Evolutionary conservation across 176 grass and related monocot species (phyloP).

Genomic region (Olyra latifolia): DNA sequence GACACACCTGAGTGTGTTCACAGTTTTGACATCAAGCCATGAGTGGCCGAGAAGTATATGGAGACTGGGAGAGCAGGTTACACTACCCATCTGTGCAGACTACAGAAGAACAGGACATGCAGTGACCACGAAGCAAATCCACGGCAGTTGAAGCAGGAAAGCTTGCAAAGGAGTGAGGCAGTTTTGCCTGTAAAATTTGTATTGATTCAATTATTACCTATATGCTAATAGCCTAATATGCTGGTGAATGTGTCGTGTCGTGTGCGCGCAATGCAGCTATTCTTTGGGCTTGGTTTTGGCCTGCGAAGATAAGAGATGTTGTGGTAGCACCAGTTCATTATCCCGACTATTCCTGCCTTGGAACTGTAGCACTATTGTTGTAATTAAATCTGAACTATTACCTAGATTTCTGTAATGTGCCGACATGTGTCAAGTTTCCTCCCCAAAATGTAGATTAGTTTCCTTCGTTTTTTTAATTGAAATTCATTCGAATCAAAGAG

Average conservation of each 20-base stretch:
- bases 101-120: constrained; percentile 19
- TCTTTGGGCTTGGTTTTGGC: constrained; percentile 27
- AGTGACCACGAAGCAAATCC: background rate
- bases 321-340: background rate
- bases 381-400: background rate
- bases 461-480: no score
- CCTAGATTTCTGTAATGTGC: background rate
- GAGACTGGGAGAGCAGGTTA: background rate
- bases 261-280: background rate
- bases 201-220: constrained; percentile 25
- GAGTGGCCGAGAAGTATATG: constrained; percentile 13
- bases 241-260: background rate
- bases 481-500: no score
- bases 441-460: no score
- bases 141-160: constrained; percentile 4
- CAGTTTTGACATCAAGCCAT: background rate
- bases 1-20: constrained; percentile 18
- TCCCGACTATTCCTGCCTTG: background rate
- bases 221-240: no score
- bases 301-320: background rate
- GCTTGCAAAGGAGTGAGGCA: constrained; percentile 5
- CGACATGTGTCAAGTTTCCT: background rate
- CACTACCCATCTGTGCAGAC: constrained; percentile 8
- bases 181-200: constrained; percentile 27
- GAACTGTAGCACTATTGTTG: background rate